Base-by-base conservation (phyloP, 208 protist genomes). In the Trypanosoma mega region DNA sequence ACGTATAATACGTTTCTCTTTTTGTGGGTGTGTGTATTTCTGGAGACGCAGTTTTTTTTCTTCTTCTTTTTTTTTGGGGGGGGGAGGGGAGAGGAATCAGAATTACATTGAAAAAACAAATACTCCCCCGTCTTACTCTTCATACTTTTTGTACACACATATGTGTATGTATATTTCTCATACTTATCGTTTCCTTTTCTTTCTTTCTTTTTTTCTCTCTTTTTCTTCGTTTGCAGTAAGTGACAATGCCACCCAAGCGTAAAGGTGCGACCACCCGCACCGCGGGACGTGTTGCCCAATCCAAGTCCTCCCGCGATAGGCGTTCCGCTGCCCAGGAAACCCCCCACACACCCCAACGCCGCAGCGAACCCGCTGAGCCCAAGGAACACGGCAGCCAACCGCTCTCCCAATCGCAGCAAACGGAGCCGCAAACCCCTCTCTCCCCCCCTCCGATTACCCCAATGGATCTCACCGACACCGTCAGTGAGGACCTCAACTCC, bases 161-260 rank as follows among this genome's bases (percentile, higher is more conserved):
- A 21, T 18, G 44, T 9, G 9, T 12, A 20, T 60, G n/a, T 46
- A 46, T 37, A 52, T 53, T 20, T 39, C 6, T 18, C 5, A 6
- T 37, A 39, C 48, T 14, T 9, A 24, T 62, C 16, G 2, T 16
- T 63, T 63, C 18, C 44, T 34, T 44, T 30, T 68, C 1, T 68
- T 51, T 43, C 24, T 36, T 46, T 64, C 23, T 62, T 12, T 58
- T 6, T 51, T 50, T 27, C 39, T 26, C 3, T 21, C 21, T 47
- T 57, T 36, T 51, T 53, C 49, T 49, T 50, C 47, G 50, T 61
- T 43, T 20, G 44, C 50, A 31, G 33, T 33, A 39, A 46, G 6
- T 27, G 41, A 14, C 39, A 16, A 91, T 91, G 84, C 72, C 78
- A 12, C 74, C 80, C 12, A 91, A 87, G 75, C 77, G 82, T 44